Conservation (phyloP, 495 filamentous ascomycete genomes). For the Penicillium ucsense region DNA sequence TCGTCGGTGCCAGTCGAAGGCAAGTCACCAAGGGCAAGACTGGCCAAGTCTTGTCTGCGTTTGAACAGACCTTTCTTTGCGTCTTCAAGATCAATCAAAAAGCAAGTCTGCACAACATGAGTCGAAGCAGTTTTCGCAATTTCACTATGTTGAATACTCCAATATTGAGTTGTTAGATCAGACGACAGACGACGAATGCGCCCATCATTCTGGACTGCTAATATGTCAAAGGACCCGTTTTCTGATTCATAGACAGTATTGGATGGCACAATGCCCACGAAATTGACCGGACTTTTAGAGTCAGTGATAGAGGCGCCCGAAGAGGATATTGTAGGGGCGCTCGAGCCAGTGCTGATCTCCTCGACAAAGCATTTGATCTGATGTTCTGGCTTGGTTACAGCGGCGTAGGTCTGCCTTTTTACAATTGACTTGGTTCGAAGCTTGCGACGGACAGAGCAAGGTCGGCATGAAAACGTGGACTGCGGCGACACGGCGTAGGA, state of each 20-base stretch:
- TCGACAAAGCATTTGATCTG: constrained; percentile 46
- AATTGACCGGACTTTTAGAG: constrained; percentile 31
- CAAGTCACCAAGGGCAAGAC: constrained; percentile 28
- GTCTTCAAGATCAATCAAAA: constrained; percentile 38
- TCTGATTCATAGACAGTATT: constrained; percentile 13
- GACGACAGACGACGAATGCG: constrained; percentile 31
- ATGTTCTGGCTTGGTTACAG: constrained; percentile 30
- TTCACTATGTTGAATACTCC: constrained; percentile 34
- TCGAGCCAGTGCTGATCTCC: constrained; percentile 31
- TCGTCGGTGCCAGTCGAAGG: constrained; percentile 17
- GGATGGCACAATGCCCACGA: constrained; percentile 31
- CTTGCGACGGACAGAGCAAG: constrained; percentile 63
- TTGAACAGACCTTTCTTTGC: constrained; percentile 34
- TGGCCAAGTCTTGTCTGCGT: constrained; percentile 32
- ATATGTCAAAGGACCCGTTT: constrained; percentile 28
- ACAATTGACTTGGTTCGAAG: constrained; percentile 39
- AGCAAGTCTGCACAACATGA: constrained; percentile 28
- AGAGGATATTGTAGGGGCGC: constrained; percentile 31
- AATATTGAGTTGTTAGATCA: constrained; percentile 31
- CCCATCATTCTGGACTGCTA: constrained; percentile 39
- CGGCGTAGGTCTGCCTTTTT: constrained; percentile 62
- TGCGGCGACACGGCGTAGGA: constrained; percentile 82
- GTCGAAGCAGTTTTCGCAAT: constrained; percentile 22
- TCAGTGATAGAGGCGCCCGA: constrained; percentile 31
- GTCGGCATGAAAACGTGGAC: constrained; percentile 64